Evolutionary conservation across 169 alveolate species (phyloP).

Genomic region (Plasmodium reichenowi): DNA sequence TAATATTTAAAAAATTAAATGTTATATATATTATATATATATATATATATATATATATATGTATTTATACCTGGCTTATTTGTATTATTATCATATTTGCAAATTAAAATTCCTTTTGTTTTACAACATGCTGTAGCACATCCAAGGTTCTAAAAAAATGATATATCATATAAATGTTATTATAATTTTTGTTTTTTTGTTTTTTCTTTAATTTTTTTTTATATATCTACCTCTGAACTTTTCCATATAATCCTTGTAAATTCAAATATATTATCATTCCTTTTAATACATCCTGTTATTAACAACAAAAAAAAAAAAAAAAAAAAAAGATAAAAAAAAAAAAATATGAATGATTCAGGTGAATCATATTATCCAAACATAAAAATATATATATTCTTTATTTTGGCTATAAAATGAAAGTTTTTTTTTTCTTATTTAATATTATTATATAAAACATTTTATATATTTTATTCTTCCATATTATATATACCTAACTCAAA

Average conservation of each 20-base stretch:
- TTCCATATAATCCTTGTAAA: slow-evolving; percentile 61
- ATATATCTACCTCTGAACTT: slow-evolving; percentile 30
- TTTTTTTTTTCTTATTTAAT: neutral
- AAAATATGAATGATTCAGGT: too few relatives aligned
- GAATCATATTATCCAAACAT: neutral
- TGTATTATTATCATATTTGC: slow-evolving; percentile 51
- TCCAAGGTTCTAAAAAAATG: slow-evolving; percentile 25
- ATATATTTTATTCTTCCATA: slow-evolving; percentile 15
- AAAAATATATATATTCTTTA: neutral
- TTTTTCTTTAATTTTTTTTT: too few relatives aligned
- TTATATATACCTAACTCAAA: slow-evolving; percentile 49
- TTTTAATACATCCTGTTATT: slow-evolving; percentile 25
- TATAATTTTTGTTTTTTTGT: neutral
- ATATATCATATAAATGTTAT: neutral
- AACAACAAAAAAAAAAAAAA: neutral
- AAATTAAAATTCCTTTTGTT: slow-evolving; percentile 28
- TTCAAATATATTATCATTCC: slow-evolving; percentile 47
- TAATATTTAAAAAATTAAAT: neutral
- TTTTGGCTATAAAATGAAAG: neutral
- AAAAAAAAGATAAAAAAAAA: too few relatives aligned
- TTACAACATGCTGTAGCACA: slow-evolving; percentile 65
- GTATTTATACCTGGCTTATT: slow-evolving; percentile 49
- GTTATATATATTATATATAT: neutral
- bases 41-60: neutral
- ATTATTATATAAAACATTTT: neutral